These are phyloP conservation scores for Melastoma candidum DNA, from an alignment of 441 rosid species.

Conservation along the genomic window DNA sequence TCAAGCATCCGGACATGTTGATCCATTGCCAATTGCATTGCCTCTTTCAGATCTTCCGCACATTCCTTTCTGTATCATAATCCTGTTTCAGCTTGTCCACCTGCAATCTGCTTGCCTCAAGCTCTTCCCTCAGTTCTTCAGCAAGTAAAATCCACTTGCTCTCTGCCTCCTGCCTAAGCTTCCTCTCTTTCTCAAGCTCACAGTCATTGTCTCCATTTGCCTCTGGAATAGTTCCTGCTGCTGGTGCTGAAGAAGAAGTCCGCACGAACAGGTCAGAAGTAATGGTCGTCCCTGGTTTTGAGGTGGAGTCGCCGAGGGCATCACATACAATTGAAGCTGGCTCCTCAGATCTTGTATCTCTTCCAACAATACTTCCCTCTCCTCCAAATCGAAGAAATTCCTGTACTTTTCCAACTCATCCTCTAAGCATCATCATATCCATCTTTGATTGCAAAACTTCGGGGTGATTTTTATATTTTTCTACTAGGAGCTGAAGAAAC, in stretches of 20 bases:
- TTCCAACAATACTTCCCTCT: slow-evolving; percentile 86
- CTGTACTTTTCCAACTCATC: slow-evolving; percentile 75
- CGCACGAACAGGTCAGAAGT: slow-evolving; percentile 50
- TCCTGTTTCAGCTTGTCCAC: slow-evolving; percentile 65
- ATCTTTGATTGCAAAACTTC: slow-evolving; percentile 65
- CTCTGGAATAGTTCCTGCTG: slow-evolving; percentile 49
- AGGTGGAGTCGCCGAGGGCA: slow-evolving; percentile 44
- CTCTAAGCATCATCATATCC: slow-evolving; percentile 65
- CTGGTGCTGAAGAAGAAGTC: slow-evolving; percentile 30
- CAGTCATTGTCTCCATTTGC: slow-evolving; percentile 46
- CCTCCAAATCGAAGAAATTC: slow-evolving; percentile 80
- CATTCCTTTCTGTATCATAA: slow-evolving; percentile 72
- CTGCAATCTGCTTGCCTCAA: slow-evolving; percentile 42
- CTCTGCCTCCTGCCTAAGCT: slow-evolving; percentile 72
- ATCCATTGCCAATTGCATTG: slow-evolving; percentile 92
- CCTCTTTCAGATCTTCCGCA: slow-evolving; percentile 75
- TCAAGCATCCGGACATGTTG: slow-evolving; percentile 96
- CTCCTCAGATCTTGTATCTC: slow-evolving; percentile 87
- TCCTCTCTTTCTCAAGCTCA: slow-evolving; percentile 58
- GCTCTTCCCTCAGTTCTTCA: slow-evolving; percentile 76
- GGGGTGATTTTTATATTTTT: slow-evolving; percentile 85
- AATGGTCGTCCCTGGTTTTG: slow-evolving; percentile 45
- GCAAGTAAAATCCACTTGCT: slow-evolving; percentile 89
- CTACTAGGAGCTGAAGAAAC: slow-evolving; percentile 71
- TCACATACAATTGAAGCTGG: slow-evolving; percentile 74